phyloP scores from a whole-genome alignment of 2,329 filamentous ascomycete genomes.

The Penicillium hesseltinei region DNA sequence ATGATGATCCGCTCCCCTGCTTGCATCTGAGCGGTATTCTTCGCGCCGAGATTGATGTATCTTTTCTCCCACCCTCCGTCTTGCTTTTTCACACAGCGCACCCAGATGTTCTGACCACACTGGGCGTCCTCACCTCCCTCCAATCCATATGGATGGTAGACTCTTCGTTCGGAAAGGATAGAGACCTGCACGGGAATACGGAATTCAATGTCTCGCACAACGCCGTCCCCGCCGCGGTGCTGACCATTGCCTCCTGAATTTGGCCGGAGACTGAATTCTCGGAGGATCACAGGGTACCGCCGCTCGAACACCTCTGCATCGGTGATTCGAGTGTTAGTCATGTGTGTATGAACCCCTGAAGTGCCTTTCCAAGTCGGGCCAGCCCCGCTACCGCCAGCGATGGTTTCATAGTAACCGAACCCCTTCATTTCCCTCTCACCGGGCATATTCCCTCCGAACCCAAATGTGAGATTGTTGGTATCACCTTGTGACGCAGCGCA shows the following conservation, averaged over 20 bases:
- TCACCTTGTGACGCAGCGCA: constrained; percentile 74
- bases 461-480: constrained; percentile 62
- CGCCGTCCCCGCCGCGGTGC: constrained; percentile 72
- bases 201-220: constrained; percentile 78
- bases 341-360: constrained; percentile 75
- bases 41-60: constrained; percentile 31
- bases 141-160: constrained; percentile 74
- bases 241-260: constrained; percentile 65
- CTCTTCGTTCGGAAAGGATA: constrained; percentile 70
- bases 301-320: constrained; percentile 77
- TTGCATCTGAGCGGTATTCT: constrained; percentile 34
- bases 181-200: constrained; percentile 72
- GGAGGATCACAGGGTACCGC: constrained; percentile 70
- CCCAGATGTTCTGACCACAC: constrained; percentile 82
- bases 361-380: constrained; percentile 71
- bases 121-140: constrained; percentile 73
- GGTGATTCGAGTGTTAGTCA: constrained; percentile 84
- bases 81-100: constrained; percentile 35
- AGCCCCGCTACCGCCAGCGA: constrained; percentile 73
- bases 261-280: constrained; percentile 64
- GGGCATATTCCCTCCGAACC: constrained; percentile 21
- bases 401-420: constrained; percentile 82
- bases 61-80: constrained; percentile 21
- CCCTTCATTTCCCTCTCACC: constrained; percentile 20
- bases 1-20: constrained; percentile 41